These are phyloP conservation scores for Metarhizium guizhouense DNA, from an alignment of 2,329 filamentous ascomycete species.

Conservation along the genomic window DNA sequence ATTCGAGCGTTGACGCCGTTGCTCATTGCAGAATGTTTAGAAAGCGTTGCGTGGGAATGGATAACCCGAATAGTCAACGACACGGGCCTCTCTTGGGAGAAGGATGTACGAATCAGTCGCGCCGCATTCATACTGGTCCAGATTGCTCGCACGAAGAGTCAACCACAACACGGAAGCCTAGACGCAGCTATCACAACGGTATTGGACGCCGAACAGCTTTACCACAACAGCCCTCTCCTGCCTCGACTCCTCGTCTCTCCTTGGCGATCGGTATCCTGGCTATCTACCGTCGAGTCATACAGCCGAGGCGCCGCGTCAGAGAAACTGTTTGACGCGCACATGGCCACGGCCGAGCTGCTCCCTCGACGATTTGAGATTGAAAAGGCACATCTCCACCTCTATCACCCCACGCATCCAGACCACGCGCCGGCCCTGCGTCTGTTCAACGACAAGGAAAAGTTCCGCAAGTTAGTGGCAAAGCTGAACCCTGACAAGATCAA, in stretches of 20 bases:
- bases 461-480: slow-evolving; percentile 19
- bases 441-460: slow-evolving; percentile 25
- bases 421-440: slow-evolving; percentile 37
- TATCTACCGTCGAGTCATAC: slow-evolving; percentile 41
- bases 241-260: slow-evolving; percentile 28
- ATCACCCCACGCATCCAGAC: slow-evolving; percentile 44
- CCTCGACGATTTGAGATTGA: slow-evolving; percentile 30
- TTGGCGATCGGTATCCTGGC: slow-evolving; percentile 42
- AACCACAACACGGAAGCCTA: slow-evolving; percentile 30
- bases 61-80: slow-evolving; percentile 30
- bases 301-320: slow-evolving; percentile 35
- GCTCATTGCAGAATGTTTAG: slow-evolving; percentile 42
- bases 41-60: slow-evolving; percentile 46
- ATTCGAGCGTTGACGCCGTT: slow-evolving; percentile 36
- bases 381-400: slow-evolving; percentile 43
- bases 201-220: slow-evolving; percentile 34
- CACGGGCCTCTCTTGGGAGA: slow-evolving; percentile 10
- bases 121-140: slow-evolving; percentile 25
- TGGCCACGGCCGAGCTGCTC: slow-evolving; percentile 34
- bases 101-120: slow-evolving; percentile 16
- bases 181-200: slow-evolving; percentile 42
- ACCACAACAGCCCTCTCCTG: slow-evolving; percentile 25
- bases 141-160: slow-evolving; percentile 35
- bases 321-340: slow-evolving; percentile 42
- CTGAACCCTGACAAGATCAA: slow-evolving; percentile 17